Base-by-base conservation (phyloP, 1,139 yeast species). In the Candida frijolesensis region DNA sequence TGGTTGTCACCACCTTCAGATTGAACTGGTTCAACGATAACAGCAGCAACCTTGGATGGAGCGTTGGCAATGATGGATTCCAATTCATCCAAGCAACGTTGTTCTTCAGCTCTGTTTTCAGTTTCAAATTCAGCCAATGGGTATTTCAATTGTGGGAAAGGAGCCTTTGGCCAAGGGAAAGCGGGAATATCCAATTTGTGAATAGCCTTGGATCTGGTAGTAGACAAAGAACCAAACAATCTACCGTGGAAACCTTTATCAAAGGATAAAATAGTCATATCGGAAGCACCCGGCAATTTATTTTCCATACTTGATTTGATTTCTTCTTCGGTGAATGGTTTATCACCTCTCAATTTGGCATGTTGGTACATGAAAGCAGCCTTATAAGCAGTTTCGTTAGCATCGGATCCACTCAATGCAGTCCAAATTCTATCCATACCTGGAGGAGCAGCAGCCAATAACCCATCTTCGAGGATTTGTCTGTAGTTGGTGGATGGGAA, bases 1-100 rank as follows among this genome's bases (percentile, higher is more conserved):
- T 82, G 89, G 71, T 83, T 83, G 65, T 85, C 90, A 65, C 90
- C 90, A 64, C 90, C 90, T 70, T 85, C 90, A 9, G 88, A 79
- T 68, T 85, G 90, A 56, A 85, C 84, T 44, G 90, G 90, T 66
- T 85, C 92, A 51, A 85, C 80, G 52, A 86, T 82, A 48, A 83
- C 68, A 32, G 90, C 92, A 43, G 91, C 91, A 54, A 85, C 76
- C 52, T 67, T 65, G 35, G 72, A 70, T 53, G 79, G 74, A 67
- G 78, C 74, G 10, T 69, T 64, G 32, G 70, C 65, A 62, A 85
- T 73, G 52, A 82, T 67, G 4, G 71, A 64, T 62, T 85, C 90
- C 50, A 85, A 81, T 50, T 71, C 76, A 33, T 68, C 72, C 60
- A 86, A 73, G 61, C 90, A 85, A 47, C 81, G 71, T 46, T 74